Conservation (phyloP, 257 asterid genomes). For the Ocimum tenuiflorum region DNA sequence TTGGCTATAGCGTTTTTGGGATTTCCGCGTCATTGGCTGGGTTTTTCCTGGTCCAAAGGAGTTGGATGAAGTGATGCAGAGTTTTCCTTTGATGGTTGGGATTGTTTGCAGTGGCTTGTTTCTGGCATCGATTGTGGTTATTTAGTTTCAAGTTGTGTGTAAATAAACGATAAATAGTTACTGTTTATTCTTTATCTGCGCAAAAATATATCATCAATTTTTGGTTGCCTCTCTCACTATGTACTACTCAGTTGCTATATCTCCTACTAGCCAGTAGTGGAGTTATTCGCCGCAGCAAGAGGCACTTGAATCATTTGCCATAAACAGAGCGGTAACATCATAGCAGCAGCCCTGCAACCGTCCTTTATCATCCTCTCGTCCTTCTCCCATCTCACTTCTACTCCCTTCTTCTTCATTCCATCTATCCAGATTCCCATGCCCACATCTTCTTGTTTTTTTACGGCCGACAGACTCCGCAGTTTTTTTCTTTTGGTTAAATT, state of each 20-base stretch:
- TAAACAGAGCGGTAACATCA: constrained; percentile 78
- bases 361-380: constrained; percentile 67
- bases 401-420: constrained; percentile 62
- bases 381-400: constrained; percentile 57
- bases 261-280: constrained; percentile 20
- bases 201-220: too few species aligned
- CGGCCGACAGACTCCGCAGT: too few species aligned
- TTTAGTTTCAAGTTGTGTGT: too few species aligned
- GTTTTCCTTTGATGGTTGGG: constrained; percentile 89
- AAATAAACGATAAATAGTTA: too few species aligned
- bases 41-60: constrained; percentile 65
- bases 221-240: too few species aligned
- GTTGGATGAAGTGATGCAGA: constrained; percentile 77
- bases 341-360: constrained; percentile 84
- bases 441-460: constrained; percentile 94
- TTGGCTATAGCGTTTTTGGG: too few species aligned
- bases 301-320: constrained; percentile 85
- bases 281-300: constrained; percentile 65
- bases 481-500: too few species aligned
- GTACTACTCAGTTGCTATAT: too few species aligned
- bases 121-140: too few species aligned
- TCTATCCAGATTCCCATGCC: constrained; percentile 97
- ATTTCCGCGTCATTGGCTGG: too few species aligned
- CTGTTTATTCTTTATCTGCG: too few species aligned
- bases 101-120: constrained; percentile 74